Evolutionary conservation across 2,329 filamentous ascomycete genomes (phyloP), one percentile per base, ranked within the genome.

Genomic region (Cladosporium sp.): DNA sequence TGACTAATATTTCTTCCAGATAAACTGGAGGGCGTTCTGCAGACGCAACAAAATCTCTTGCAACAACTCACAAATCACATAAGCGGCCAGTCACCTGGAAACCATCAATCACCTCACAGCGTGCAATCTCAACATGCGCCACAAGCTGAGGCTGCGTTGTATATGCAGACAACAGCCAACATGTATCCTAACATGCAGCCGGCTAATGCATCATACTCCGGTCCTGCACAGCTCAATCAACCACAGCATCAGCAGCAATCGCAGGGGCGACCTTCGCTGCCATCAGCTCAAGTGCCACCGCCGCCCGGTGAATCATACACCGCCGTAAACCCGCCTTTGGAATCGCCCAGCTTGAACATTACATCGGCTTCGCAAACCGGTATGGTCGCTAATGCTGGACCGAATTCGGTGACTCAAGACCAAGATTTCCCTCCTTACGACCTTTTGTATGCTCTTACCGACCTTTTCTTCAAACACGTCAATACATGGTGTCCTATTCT

Each of bases 401-500:
- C 42, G 9, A 42, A 22, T 9, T 46, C 49, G 3, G 62, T 63
- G 2, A 59, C 70, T n/a, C 68, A 68, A 35, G 64, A 77, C 61
- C 58, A 72, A 61, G 62, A 82, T 49, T 74, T 83, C 1, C 81
- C 81, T 2, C 79, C 81, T 0, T 80, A 82, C 56, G 80, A 83
- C 56, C 70, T 83, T 10, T 65, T 83, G 3, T 83, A 82, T 55
- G 78, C 76, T 2, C 68, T 84, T 2, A 79, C 81, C 13, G 80
- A 83, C 55, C 68, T 83, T 7, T 84, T 81, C 66, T 83, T 84
- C 70, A 82, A 81, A 59, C 80, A 84, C 62, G 78, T 81, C 63
- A 83, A 83, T 58, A 80, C 80, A 0, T 84, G 81, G 81, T 95
- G 89, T 66, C 90, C 91, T 0, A 93, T 95, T 19, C 74, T 95